Base-by-base conservation (phyloP, 768 basidiomycete species). In the Coprinellus micaceus region DNA sequence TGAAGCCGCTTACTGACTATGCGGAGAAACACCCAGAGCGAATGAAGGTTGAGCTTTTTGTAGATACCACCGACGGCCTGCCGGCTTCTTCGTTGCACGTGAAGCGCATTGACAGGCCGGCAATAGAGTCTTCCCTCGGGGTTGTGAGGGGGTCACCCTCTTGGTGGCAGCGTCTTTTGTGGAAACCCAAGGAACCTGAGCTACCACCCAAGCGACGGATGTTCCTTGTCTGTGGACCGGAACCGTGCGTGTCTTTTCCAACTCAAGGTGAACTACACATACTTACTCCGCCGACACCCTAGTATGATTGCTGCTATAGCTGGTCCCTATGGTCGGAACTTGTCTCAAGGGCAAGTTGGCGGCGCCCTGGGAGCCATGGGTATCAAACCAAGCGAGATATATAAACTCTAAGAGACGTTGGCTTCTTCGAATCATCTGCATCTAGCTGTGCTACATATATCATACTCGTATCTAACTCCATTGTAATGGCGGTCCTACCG, bases 191-290 rank as follows among this genome's bases (percentile, higher is more conserved):
- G 13, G 53, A 60, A 39, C 52, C 61, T 26, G 29, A 65, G 21
- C 60, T 61, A 37, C 59, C 59, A 62, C 48, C 69, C 69, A 52
- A 80, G 75, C 61, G 81, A 73, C 44, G 56, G 19, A 70, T 93
- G 54, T 87, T 93, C 65, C 69, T 94, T 12, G 81, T 94, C 3
- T 94, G 89, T 69, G 91, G 91, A 25, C 92, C 91, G n/a, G 88
- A 92, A 58, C 77, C 78, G 91, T 92, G 68, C 64, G 86, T 69
- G 24, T 55, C 53, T 10, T 19, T 45, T 37, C 36, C 12, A 40
- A 13, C 13, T 36, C 44, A 10, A 26, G n/a, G 9, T 9, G 22
- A 29, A 36, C 5, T 59, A n/a, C 12, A 22, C 12, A 17, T 30
- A 15, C 21, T 46, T 48, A 40, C 15, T 17, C 15, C 33, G 54